phyloP scores from a whole-genome alignment of 1,284 basidiomycete species.

The Moesziomyces antarcticus region DNA sequence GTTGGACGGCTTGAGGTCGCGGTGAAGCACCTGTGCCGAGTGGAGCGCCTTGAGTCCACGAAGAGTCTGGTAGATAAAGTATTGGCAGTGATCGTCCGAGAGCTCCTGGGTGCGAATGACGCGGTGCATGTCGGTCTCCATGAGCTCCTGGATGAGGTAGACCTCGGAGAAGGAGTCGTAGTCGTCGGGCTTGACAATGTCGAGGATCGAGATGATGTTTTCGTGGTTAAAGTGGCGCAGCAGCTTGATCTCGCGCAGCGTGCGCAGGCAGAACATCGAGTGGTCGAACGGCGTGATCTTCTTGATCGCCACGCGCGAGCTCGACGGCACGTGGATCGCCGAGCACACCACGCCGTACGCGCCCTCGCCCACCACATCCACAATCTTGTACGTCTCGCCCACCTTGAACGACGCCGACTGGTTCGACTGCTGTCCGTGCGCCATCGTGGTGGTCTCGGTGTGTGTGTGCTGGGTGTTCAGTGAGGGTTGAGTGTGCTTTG shows the following conservation, averaged over 20 bases:
- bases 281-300: conserved; percentile 67
- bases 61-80: conserved; percentile 85
- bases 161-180: conserved; percentile 94
- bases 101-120: conserved; percentile 68
- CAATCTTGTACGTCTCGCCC: conserved; percentile 64
- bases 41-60: conserved; percentile 67
- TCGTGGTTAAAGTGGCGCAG: conserved; percentile 66
- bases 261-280: conserved; percentile 67
- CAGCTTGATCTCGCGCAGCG: conserved; percentile 66
- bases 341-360: conserved; percentile 70
- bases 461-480: no score
- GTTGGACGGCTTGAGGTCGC: conserved; percentile 66
- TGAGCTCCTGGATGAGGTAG: conserved; percentile 75
- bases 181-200: conserved; percentile 67
- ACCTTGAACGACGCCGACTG: conserved; percentile 46
- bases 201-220: conserved; percentile 63
- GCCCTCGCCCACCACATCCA: conserved; percentile 70
- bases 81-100: conserved; percentile 87
- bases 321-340: conserved; percentile 66
- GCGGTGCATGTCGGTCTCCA: conserved; percentile 68
- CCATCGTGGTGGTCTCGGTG: not conserved
- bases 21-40: conserved; percentile 65
- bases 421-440: conserved; percentile 35
- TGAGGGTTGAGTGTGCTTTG: no score
- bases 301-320: conserved; percentile 69